phyloP scores from a whole-genome alignment of 305 asterid genomes.

The Coffea humblotiana region DNA sequence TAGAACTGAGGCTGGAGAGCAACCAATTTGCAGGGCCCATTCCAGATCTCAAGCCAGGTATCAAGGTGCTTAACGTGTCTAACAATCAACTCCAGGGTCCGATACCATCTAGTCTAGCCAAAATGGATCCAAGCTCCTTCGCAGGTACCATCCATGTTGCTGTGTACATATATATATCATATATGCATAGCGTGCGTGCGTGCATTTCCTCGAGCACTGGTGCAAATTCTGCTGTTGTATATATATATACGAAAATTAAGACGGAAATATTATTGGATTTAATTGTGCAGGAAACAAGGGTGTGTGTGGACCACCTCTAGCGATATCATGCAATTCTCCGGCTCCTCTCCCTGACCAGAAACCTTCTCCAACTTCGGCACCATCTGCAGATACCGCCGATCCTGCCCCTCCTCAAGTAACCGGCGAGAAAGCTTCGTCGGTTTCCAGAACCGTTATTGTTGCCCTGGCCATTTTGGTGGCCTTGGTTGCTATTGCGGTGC shows the following conservation, averaged over 20 bases:
- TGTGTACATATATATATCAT: too few species aligned
- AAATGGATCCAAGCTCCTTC: constrained; percentile 50
- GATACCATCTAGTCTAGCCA: constrained; percentile 45
- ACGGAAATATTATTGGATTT: too few species aligned
- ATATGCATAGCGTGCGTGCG: too few species aligned
- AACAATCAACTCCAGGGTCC: constrained; percentile 77
- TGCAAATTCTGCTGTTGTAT: too few species aligned
- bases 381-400: background rate
- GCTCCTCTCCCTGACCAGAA: constrained; percentile 25
- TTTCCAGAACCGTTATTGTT: constrained; percentile 18
- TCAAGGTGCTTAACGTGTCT: constrained; percentile 57
- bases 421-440: constrained; percentile 7
- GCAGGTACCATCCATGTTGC: constrained; percentile 30
- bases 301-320: constrained; percentile 64
- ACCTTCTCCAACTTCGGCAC: constrained; percentile 6
- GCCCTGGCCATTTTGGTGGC: constrained; percentile 23
- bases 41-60: constrained; percentile 50
- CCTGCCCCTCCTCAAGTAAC: background rate
- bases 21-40: constrained; percentile 63
- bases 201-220: too few species aligned
- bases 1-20: constrained; percentile 64
- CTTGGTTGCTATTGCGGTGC: constrained; percentile 27
- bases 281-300: constrained; percentile 54
- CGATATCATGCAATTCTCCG: constrained; percentile 31
- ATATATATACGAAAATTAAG: too few species aligned